phyloP scores from a whole-genome alignment of 2,329 filamentous ascomycete genomes.

The Polychaeton citri region DNA sequence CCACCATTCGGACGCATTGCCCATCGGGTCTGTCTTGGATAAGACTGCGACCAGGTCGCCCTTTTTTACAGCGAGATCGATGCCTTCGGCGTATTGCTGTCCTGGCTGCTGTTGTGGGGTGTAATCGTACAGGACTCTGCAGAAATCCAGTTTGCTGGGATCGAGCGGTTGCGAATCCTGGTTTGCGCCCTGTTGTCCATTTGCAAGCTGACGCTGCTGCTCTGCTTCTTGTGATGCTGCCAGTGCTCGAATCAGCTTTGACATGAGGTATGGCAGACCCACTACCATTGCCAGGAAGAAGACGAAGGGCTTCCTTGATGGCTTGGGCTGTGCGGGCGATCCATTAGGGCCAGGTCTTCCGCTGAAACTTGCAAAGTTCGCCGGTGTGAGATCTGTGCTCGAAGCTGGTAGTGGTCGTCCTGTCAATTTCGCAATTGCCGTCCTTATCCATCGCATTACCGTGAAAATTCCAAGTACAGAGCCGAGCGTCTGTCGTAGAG shows the following conservation, averaged over 20 bases:
- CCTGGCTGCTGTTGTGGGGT: conserved; percentile 53
- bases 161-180: conserved; percentile 48
- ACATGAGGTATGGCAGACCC: conserved; percentile 91
- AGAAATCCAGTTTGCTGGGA: conserved; percentile 89
- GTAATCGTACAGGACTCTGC: conserved; percentile 88
- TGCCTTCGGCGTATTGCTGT: conserved; percentile 40
- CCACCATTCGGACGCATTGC: conserved; percentile 95
- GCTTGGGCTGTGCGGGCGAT: conserved; percentile 51
- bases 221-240: conserved; percentile 78
- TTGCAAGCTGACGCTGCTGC: conserved; percentile 46
- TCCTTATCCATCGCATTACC: conserved; percentile 85
- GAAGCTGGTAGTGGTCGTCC: conserved; percentile 82
- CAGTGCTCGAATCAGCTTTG: conserved; percentile 79
- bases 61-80: conserved; percentile 87
- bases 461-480: conserved; percentile 94
- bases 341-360: conserved; percentile 53
- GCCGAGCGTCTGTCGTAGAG: conserved; percentile 81
- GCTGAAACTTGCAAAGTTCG: conserved; percentile 81
- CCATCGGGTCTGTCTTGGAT: conserved; percentile 81
- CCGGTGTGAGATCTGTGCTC: conserved; percentile 73
- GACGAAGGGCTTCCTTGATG: conserved; percentile 87
- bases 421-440: conserved; percentile 80
- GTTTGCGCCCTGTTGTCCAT: conserved; percentile 31
- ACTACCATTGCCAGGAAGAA: conserved; percentile 94
- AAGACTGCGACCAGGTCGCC: conserved; percentile 91